Evolutionary conservation across 73 alveolate species (phyloP).

Genomic region (Paraurostyla sp.): DNA sequence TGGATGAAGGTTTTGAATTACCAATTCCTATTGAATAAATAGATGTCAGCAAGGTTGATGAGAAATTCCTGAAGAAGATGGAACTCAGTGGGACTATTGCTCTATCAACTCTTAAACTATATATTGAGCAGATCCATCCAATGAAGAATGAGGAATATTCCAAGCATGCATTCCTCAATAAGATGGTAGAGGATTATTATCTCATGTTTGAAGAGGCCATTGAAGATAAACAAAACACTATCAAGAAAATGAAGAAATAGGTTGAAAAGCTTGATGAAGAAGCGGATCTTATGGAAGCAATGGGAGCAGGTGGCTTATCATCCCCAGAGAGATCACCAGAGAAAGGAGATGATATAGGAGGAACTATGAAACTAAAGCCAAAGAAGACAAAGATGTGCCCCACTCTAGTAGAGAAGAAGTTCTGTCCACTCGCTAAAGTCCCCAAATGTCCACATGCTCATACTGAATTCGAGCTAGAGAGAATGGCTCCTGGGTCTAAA

Average conservation of each 20-base stretch:
- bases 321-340: slow-evolving; percentile 64
- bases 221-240: slow-evolving; percentile 71
- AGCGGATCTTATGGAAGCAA: slow-evolving; percentile 69
- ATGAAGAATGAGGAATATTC: slow-evolving; percentile 67
- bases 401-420: slow-evolving; percentile 55
- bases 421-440: slow-evolving; percentile 31
- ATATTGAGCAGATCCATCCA: slow-evolving; percentile 62
- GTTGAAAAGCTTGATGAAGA: slow-evolving; percentile 83
- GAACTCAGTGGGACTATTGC: slow-evolving; percentile 33
- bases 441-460: slow-evolving; percentile 44
- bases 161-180: slow-evolving; percentile 73
- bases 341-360: slow-evolving; percentile 14
- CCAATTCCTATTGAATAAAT: slow-evolving; percentile 60
- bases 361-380: slow-evolving; percentile 15
- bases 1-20: slow-evolving; percentile 56
- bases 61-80: slow-evolving; percentile 60
- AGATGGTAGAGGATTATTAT: slow-evolving; percentile 68
- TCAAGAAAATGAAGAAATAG: slow-evolving; percentile 79
- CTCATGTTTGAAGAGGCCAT: slow-evolving; percentile 66
- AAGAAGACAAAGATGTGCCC: slow-evolving; percentile 80
- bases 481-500: slow-evolving; percentile 39
- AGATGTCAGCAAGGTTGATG: slow-evolving; percentile 54
- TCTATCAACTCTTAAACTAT: slow-evolving; percentile 55
- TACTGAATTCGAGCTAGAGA: slow-evolving; percentile 10
- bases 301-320: background rate